phyloP scores from a whole-genome alignment of 108 stramenopile species.

The Fragilariopsis cylindrus region DNA sequence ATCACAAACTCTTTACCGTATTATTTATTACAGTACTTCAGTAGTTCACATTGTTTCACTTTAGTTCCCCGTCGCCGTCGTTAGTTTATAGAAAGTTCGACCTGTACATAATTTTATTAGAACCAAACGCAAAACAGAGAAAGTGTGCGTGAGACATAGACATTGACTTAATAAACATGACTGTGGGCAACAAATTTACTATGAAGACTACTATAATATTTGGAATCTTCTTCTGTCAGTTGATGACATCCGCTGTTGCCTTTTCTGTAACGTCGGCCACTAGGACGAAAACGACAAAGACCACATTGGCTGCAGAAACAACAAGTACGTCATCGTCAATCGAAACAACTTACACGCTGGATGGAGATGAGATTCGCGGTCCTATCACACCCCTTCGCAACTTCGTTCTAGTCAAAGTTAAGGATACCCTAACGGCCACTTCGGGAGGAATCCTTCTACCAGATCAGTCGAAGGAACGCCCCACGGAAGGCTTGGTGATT shows the following conservation, averaged over 20 bases:
- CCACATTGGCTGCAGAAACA: neutral
- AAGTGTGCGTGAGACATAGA: no score
- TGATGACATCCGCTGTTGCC: slow-evolving; percentile 3
- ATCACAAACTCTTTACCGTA: no score
- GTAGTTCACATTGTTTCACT: no score
- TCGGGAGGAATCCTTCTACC: slow-evolving; percentile 91
- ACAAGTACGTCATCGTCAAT: slow-evolving; percentile 1
- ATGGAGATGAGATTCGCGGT: slow-evolving; percentile 75
- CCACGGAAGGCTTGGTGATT: slow-evolving; percentile 88
- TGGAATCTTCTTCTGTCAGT: neutral
- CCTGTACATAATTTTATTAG: no score
- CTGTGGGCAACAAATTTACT: neutral
- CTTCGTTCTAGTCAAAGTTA: slow-evolving; percentile 81
- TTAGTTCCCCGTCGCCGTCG: no score
- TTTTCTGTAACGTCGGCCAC: neutral
- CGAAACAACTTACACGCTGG: slow-evolving; percentile 42
- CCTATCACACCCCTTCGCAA: slow-evolving; percentile 87
- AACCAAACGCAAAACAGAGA: no score
- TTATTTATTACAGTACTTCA: no score
- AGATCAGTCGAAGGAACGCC: slow-evolving; percentile 87
- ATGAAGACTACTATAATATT: neutral
- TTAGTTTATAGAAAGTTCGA: no score
- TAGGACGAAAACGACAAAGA: neutral
- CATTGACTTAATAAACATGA: no score
- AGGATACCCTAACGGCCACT: slow-evolving; percentile 83